Percentiles rank a stretch among this genome's conserved stretches.
These are phyloP conservation scores for Logfia minima DNA, from an alignment of 129 eudicot genomes.

Conservation along the genomic window DNA sequence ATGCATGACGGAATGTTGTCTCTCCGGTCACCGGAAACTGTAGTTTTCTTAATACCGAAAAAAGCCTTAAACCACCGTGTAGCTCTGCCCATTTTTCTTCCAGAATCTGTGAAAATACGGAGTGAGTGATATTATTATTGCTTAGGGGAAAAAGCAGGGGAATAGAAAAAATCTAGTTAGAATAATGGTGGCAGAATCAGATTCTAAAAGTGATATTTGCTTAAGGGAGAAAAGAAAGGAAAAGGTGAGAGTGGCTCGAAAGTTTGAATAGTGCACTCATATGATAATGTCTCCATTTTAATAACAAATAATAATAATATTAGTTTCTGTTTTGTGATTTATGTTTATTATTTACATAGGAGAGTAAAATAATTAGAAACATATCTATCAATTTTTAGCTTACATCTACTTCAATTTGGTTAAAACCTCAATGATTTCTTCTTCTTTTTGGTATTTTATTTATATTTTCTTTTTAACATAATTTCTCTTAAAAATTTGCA, in stretches of 20 bases:
- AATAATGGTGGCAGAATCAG: slow-evolving; percentile 38
- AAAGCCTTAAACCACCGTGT: slow-evolving; percentile 64
- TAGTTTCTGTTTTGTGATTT: neutral
- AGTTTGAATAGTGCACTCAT: slow-evolving; percentile 23
- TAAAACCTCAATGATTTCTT: neutral
- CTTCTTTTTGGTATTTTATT: too few species aligned
- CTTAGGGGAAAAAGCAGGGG: neutral
- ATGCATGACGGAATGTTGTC: slow-evolving; percentile 18
- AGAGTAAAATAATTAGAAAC: too few species aligned
- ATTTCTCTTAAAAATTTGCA: too few species aligned
- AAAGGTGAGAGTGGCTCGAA: slow-evolving; percentile 32
- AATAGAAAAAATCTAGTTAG: neutral
- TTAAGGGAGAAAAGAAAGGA: slow-evolving; percentile 24
- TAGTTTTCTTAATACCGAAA: slow-evolving; percentile 40
- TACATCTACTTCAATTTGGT: neutral
- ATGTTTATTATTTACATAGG: too few species aligned
- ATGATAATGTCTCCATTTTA: slow-evolving; percentile 7
- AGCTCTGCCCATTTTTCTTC: slow-evolving; percentile 65
- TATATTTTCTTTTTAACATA: too few species aligned
- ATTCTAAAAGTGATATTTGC: slow-evolving; percentile 40
- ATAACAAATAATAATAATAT: neutral
- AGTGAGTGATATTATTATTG: neutral
- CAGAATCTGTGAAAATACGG: slow-evolving; percentile 23
- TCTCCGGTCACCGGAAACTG: slow-evolving; percentile 44
- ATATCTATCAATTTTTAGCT: neutral